These are phyloP conservation scores for Mucor irregularis DNA, from an alignment of 371 early-diverging fungal species.

Conservation along the genomic window DNA sequence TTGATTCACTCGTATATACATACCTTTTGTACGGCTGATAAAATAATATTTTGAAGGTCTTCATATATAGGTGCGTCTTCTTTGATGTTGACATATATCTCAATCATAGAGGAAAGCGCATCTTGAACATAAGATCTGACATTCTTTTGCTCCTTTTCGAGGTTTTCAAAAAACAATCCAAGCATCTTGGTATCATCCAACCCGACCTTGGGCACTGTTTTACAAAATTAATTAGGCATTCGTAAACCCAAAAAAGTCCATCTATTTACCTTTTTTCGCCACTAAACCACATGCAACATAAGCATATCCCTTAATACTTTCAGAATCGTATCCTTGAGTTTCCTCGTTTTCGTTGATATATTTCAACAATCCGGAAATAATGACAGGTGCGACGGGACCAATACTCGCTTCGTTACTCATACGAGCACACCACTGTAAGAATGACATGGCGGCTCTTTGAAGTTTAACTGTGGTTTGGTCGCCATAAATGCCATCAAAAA, in stretches of 20 bases:
- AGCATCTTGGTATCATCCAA: conserved; percentile 63
- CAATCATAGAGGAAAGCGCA: conserved; percentile 78
- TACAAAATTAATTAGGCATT: not conserved
- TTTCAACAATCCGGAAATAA: conserved; percentile 75
- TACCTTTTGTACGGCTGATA: conserved; percentile 69
- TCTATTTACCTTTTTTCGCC: conserved; percentile 67
- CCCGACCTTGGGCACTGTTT: conserved; percentile 65
- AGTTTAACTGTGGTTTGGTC: conserved; percentile 63
- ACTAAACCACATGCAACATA: conserved; percentile 82
- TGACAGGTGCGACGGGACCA: conserved; percentile 64
- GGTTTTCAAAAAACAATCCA: conserved; percentile 66
- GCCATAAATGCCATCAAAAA: conserved; percentile 81
- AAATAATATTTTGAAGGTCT: conserved; percentile 51
- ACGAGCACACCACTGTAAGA: conserved; percentile 85
- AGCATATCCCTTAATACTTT: conserved; percentile 80
- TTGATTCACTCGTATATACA: not conserved
- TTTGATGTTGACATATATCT: conserved; percentile 57
- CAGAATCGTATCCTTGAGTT: conserved; percentile 53
- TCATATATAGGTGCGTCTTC: conserved; percentile 40
- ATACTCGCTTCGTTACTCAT: conserved; percentile 63
- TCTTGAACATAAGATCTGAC: conserved; percentile 81
- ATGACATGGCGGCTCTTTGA: conserved; percentile 74
- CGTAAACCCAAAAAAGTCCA: not conserved
- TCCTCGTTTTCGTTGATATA: conserved; percentile 61
- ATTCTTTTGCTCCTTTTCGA: conserved; percentile 64